Evolutionary conservation across 129 eudicot species (phyloP).

Genomic region (Dittrichia graveolens): DNA sequence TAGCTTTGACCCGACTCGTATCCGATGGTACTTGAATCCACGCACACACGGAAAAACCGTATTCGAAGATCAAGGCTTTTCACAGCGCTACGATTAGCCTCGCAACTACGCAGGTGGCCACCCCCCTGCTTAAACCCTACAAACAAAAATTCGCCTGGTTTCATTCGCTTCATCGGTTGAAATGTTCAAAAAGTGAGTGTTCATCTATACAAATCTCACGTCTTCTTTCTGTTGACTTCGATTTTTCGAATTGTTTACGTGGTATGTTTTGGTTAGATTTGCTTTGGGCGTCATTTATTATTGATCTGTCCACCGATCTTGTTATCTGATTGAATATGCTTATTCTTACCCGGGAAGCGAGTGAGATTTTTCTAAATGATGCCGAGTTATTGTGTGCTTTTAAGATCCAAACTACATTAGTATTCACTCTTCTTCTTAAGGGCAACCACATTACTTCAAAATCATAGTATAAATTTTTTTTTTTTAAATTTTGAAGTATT

Average conservation of each 20-base stretch:
- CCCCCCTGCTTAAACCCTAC: conserved; percentile 38
- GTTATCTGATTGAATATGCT: conserved; percentile 11
- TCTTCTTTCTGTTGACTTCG: background rate
- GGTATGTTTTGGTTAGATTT: conserved; percentile 12
- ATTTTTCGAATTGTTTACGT: background rate
- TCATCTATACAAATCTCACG: conserved; percentile 9
- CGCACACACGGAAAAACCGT: conserved; percentile 1
- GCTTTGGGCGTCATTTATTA: conserved; percentile 9
- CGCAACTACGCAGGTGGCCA: conserved; percentile 13
- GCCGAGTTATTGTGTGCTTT: background rate
- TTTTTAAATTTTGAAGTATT: background rate
- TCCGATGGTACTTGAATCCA: background rate
- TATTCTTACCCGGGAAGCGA: background rate
- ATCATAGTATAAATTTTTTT: background rate
- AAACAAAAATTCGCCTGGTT: conserved; percentile 1
- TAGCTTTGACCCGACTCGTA: conserved; percentile 10
- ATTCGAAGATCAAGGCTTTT: conserved; percentile 23
- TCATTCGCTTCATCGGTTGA: conserved; percentile 13
- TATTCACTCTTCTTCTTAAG: background rate
- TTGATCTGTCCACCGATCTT: conserved; percentile 10
- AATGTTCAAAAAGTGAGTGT: conserved; percentile 69
- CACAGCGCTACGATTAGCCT: conserved; percentile 20
- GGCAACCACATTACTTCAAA: conserved; percentile 19
- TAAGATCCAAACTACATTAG: background rate
- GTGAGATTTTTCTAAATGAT: background rate